Conservation (phyloP, 176 grass and related monocot species). For the Juncus inflexus region DNA sequence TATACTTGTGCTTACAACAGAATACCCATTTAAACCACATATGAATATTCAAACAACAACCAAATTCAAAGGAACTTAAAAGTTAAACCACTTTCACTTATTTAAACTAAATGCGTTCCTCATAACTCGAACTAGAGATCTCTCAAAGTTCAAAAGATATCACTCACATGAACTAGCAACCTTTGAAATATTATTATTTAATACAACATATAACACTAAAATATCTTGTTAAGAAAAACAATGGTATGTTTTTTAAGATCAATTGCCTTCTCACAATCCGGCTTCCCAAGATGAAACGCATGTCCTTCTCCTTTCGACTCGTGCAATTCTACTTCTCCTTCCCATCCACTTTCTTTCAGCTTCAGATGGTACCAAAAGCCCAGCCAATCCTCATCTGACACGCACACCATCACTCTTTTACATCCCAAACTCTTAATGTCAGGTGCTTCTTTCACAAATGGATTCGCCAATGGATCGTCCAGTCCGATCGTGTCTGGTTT, state of each 20-base stretch:
- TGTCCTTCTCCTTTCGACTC: constrained; percentile 45
- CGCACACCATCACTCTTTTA: constrained; percentile 46
- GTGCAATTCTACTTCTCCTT: constrained; percentile 47
- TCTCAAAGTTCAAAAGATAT: too few relatives aligned
- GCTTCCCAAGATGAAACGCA: constrained; percentile 42
- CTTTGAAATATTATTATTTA: too few relatives aligned
- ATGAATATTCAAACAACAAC: too few relatives aligned
- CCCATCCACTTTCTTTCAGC: constrained; percentile 42
- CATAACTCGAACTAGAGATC: too few relatives aligned
- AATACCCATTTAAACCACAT: too few relatives aligned
- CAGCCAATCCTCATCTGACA: constrained; percentile 60
- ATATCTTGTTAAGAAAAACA: constrained; percentile 30
- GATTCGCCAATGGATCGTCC: constrained; percentile 55
- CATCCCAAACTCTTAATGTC: constrained; percentile 38
- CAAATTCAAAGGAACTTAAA: too few relatives aligned
- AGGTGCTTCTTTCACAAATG: constrained; percentile 42
- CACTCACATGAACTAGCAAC: too few relatives aligned
- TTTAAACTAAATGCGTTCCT: too few relatives aligned
- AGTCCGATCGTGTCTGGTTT: constrained; percentile 46
- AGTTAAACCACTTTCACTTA: too few relatives aligned
- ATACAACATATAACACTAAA: too few relatives aligned
- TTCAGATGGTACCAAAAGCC: constrained; percentile 54
- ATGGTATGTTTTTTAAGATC: constrained; percentile 38
- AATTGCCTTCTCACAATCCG: constrained; percentile 24
- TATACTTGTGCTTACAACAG: too few relatives aligned